Evolutionary conservation across 352 stramenopile species (phyloP).

Genomic region (Phytophthora aleatoria): DNA sequence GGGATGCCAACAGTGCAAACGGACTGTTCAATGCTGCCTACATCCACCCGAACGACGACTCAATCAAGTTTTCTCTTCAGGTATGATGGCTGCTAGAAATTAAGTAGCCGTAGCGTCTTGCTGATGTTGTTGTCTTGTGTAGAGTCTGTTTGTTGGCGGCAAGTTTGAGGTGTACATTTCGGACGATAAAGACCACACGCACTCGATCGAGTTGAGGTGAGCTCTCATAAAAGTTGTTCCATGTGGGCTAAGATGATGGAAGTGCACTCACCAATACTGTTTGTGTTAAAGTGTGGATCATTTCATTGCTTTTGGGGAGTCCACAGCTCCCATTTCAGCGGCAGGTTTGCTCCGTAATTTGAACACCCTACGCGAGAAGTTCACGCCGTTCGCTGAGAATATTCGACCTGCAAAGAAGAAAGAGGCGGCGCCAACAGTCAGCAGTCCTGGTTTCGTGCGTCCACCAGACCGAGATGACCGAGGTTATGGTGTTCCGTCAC

Average conservation of each 20-base stretch:
- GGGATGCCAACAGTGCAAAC: conserved; percentile 61
- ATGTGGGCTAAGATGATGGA: not conserved
- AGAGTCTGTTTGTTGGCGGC: conserved; percentile 76
- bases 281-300: conserved; percentile 37
- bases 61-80: conserved; percentile 68
- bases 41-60: conserved; percentile 52
- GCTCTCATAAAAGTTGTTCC: not conserved
- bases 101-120: not conserved
- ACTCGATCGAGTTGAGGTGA: conserved; percentile 79
- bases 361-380: conserved; percentile 47
- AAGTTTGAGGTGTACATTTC: conserved; percentile 86
- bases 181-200: conserved; percentile 61
- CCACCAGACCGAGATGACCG: conserved; percentile 21
- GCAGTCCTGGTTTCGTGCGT: conserved; percentile 17
- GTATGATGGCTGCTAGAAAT: conserved; percentile 22
- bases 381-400: conserved; percentile 62
- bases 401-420: conserved; percentile 52
- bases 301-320: conserved; percentile 36
- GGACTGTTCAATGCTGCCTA: conserved; percentile 71
- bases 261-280: not conserved
- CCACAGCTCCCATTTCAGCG: conserved; percentile 31
- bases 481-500: conserved; percentile 20
- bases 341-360: conserved; percentile 58
- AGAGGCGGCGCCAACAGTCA: conserved; percentile 1
- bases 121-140: conserved; percentile 3